A percentile compares a stretch with the other conserved stretches of the same genome.
Evolutionary conservation across 495 filamentous ascomycete genomes (phyloP).

Genomic region (Articulospora tetracladia): DNA sequence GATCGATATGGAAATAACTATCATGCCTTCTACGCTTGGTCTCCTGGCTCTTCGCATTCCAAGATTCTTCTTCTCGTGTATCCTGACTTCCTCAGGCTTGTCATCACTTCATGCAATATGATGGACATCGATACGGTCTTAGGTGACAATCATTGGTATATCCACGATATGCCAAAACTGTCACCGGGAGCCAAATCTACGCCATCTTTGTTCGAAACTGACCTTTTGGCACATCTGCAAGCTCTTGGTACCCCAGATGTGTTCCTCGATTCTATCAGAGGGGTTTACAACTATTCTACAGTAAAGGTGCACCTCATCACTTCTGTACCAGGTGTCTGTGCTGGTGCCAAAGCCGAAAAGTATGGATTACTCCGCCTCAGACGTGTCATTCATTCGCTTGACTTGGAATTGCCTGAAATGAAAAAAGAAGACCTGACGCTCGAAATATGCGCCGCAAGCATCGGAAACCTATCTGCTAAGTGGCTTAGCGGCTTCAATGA

Average conservation of each 20-base stretch:
- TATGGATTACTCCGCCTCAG: conserved; percentile 20
- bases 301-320: conserved; percentile 23
- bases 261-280: conserved; percentile 18
- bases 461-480: conserved; percentile 20
- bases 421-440: conserved; percentile 4
- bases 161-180: conserved; percentile 22
- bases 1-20: conserved; percentile 18
- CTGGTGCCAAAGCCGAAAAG: conserved; percentile 19
- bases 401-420: conserved; percentile 1
- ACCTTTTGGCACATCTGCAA: conserved; percentile 20
- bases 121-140: conserved; percentile 20
- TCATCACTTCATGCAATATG: conserved; percentile 26
- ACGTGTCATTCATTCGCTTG: conserved; percentile 12
- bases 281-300: conserved; percentile 15
- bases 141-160: conserved; percentile 25
- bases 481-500: conserved; percentile 22
- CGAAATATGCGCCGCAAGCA: conserved; percentile 20
- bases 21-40: conserved; percentile 22
- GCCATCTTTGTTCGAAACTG: conserved; percentile 14
- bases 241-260: conserved; percentile 13
- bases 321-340: conserved; percentile 12
- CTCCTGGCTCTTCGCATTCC: conserved; percentile 18
- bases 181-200: background rate
- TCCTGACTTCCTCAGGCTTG: conserved; percentile 17
- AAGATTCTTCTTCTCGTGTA: conserved; percentile 23